A percentile compares a stretch with the other conserved stretches of the same genome.
phyloP scores from a whole-genome alignment of 345 rosid genomes.

The Dimocarpus longan region DNA sequence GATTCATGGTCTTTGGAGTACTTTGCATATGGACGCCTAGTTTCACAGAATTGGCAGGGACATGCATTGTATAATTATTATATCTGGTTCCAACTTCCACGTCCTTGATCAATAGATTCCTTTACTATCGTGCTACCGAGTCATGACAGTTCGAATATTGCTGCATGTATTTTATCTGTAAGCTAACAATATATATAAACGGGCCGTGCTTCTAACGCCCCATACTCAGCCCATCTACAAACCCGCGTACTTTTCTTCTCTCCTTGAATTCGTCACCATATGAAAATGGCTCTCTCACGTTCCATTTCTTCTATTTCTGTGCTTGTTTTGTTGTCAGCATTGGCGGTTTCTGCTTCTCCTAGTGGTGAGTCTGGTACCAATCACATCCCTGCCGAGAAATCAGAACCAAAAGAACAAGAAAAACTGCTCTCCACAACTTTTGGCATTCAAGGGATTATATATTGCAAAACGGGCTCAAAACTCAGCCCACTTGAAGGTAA shows the following conservation, averaged over 20 bases:
- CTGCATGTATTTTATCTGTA: neutral
- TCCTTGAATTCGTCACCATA: neutral
- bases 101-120: neutral
- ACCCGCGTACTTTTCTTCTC: neutral
- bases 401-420: conserved; percentile 23
- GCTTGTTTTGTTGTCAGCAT: conserved; percentile 28
- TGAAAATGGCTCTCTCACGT: conserved; percentile 23
- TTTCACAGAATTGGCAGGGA: neutral
- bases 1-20: neutral
- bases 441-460: conserved; percentile 61
- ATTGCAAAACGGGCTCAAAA: conserved; percentile 49
- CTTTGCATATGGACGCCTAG: neutral
- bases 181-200: neutral
- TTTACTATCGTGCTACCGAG: conserved; percentile 21
- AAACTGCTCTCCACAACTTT: conserved; percentile 45
- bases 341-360: conserved; percentile 24
- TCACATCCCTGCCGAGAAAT: conserved; percentile 23
- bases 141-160: conserved; percentile 12
- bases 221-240: neutral
- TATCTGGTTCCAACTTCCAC: neutral
- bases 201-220: neutral
- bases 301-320: conserved; percentile 18
- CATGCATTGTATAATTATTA: neutral
- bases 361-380: neutral
- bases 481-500: conserved; percentile 57